Conservation (phyloP, 169 alveolate species). For the Cryptosporidium andersoni region DNA sequence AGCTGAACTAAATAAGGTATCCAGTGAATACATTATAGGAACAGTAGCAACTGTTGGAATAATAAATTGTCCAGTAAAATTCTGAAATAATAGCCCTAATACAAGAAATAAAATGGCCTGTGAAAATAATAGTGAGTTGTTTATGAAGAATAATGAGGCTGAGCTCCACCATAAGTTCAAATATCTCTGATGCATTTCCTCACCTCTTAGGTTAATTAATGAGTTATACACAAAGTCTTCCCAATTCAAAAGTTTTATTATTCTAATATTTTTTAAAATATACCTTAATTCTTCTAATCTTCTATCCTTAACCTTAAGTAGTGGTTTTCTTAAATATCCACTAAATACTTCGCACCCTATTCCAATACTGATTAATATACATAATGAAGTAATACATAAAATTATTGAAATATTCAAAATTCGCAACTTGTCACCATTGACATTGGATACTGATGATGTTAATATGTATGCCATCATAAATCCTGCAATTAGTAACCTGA, state of each 20-base stretch:
- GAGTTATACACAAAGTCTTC: slow-evolving; percentile 48
- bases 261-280: slow-evolving; percentile 45
- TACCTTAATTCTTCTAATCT: slow-evolving; percentile 47
- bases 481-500: slow-evolving; percentile 32
- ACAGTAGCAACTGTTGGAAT: slow-evolving; percentile 62
- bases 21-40: slow-evolving; percentile 44
- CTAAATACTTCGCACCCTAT: slow-evolving; percentile 22
- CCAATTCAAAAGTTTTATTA: slow-evolving; percentile 63
- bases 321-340: slow-evolving; percentile 62
- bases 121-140: slow-evolving; percentile 27
- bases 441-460: slow-evolving; percentile 14
- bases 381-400: slow-evolving; percentile 23
- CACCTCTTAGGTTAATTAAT: slow-evolving; percentile 30
- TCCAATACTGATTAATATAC: slow-evolving; percentile 16
- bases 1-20: slow-evolving; percentile 39
- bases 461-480: slow-evolving; percentile 11
- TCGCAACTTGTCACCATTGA: slow-evolving; percentile 4
- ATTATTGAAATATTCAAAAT: slow-evolving; percentile 34
- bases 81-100: slow-evolving; percentile 41
- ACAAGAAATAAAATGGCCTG: slow-evolving; percentile 33
- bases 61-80: slow-evolving; percentile 22
- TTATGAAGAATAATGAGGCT: slow-evolving; percentile 20
- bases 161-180: slow-evolving; percentile 16
- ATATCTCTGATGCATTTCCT: slow-evolving; percentile 54
- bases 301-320: slow-evolving; percentile 44